phyloP scores from a whole-genome alignment of 2,329 filamentous ascomycete genomes.

The Trichoderma semiorbis region DNA sequence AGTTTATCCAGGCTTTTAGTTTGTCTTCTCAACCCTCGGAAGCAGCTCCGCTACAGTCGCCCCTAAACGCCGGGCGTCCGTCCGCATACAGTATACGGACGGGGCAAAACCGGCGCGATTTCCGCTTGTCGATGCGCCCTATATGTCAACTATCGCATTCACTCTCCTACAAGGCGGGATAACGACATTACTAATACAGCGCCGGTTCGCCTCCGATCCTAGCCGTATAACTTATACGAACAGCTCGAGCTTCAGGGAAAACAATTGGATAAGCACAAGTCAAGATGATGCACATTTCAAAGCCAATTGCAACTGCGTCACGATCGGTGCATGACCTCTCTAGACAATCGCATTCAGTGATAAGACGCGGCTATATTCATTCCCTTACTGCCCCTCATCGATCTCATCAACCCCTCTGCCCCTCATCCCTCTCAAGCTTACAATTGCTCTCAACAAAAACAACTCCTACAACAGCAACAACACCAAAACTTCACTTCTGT shows the following conservation, averaged over 20 bases:
- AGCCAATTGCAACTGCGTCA: not conserved
- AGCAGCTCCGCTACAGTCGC: not conserved
- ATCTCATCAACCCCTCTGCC: constrained; percentile 8
- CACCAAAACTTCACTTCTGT: constrained; percentile 1
- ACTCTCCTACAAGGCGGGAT: not conserved
- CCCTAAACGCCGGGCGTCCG: not conserved
- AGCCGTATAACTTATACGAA: not conserved
- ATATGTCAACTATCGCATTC: not conserved
- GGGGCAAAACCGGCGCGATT: not conserved
- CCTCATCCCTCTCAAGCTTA: not conserved
- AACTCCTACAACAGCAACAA: not conserved
- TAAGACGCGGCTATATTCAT: not conserved
- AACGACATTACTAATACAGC: not conserved
- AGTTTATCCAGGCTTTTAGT: no score
- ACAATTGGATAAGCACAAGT: not conserved
- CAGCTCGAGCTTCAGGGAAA: not conserved
- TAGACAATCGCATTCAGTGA: not conserved
- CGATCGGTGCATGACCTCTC: not conserved
- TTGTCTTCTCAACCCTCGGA: no score
- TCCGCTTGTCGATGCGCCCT: not conserved
- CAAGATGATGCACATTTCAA: not conserved
- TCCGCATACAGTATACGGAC: not conserved
- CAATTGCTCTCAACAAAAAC: not conserved
- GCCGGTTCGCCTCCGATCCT: not conserved
- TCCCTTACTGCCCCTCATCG: not conserved